These are phyloP conservation scores for Saccharomycopsis sp. DNA, from an alignment of 805 yeast species.

Conservation along the genomic window DNA sequence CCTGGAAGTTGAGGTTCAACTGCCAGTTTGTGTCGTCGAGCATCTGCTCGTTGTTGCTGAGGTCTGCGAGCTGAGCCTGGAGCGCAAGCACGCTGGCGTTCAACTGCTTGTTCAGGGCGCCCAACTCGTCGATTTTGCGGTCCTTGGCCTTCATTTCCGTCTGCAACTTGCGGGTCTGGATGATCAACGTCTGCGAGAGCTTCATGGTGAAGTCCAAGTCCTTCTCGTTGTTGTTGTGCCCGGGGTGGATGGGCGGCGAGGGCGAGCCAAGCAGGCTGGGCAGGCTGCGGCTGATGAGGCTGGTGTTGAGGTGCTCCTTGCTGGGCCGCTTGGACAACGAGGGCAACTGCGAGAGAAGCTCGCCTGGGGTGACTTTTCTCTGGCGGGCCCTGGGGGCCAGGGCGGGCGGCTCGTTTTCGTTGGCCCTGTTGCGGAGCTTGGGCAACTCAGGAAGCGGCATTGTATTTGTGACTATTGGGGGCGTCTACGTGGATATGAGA, in stretches of 20 bases:
- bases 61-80: slow-evolving; percentile 23
- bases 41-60: slow-evolving; percentile 35
- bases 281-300: neutral
- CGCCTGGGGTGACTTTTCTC: slow-evolving; percentile 11
- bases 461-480: neutral
- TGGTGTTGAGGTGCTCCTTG: slow-evolving; percentile 8
- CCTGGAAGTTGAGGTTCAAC: slow-evolving; percentile 46
- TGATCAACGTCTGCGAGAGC: slow-evolving; percentile 60
- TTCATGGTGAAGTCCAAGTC: slow-evolving; percentile 71
- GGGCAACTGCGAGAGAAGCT: slow-evolving; percentile 14
- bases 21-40: slow-evolving; percentile 61
- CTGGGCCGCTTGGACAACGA: slow-evolving; percentile 16
- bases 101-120: slow-evolving; percentile 10
- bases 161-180: slow-evolving; percentile 64
- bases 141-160: slow-evolving; percentile 48
- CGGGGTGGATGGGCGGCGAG: slow-evolving; percentile 21
- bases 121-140: slow-evolving; percentile 14
- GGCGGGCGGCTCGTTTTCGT: neutral
- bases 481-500: too few relatives aligned
- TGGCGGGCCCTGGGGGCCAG: neutral
- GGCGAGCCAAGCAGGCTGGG: neutral
- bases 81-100: slow-evolving; percentile 12
- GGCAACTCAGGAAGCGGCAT: slow-evolving; percentile 17
- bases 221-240: slow-evolving; percentile 36
- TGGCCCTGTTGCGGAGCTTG: slow-evolving; percentile 9